These are phyloP conservation scores for Westerdykella aurantiaca DNA, from an alignment of 2,329 filamentous ascomycete genomes.

Conservation along the genomic window DNA sequence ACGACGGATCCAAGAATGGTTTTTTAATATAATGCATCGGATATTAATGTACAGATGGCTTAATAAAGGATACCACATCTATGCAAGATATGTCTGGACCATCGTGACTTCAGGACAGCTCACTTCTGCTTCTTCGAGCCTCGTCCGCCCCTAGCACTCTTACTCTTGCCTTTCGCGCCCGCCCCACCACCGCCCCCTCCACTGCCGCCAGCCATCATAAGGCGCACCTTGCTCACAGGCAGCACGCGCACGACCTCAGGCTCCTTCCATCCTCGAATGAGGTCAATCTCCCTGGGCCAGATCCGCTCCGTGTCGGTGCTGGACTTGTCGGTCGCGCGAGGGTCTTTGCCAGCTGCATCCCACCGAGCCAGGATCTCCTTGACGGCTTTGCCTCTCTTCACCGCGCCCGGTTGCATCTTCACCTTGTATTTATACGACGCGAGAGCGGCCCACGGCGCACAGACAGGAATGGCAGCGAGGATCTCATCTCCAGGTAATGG, in stretches of 20 bases:
- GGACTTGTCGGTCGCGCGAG: slow-evolving; percentile 40
- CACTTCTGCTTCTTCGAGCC: slow-evolving; percentile 11
- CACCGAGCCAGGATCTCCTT: slow-evolving; percentile 83
- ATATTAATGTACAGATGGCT: no score
- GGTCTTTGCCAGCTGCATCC: slow-evolving; percentile 57
- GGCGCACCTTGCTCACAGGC: slow-evolving; percentile 71
- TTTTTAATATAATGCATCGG: no score
- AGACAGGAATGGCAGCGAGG: slow-evolving; percentile 57
- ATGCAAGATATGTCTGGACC: no score
- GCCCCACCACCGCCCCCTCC: slow-evolving; percentile 14
- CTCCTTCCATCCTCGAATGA: slow-evolving; percentile 73
- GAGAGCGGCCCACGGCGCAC: slow-evolving; percentile 58
- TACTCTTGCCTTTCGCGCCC: slow-evolving; percentile 19
- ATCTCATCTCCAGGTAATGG: slow-evolving; percentile 80
- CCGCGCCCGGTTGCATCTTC: slow-evolving; percentile 82
- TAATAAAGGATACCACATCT: no score
- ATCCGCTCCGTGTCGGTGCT: slow-evolving; percentile 62
- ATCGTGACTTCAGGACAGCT: not conserved
- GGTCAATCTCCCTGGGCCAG: slow-evolving; percentile 79
- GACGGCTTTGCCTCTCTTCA: slow-evolving; percentile 92
- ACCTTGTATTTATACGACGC: slow-evolving; percentile 83
- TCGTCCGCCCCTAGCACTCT: slow-evolving; percentile 11
- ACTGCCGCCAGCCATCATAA: slow-evolving; percentile 58
- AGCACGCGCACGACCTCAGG: slow-evolving; percentile 76
- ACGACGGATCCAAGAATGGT: no score